Evolutionary conservation across 108 stramenopile genomes (phyloP), one percentile per base, ranked within the genome.

Genomic region (Cyclotella baltica): DNA sequence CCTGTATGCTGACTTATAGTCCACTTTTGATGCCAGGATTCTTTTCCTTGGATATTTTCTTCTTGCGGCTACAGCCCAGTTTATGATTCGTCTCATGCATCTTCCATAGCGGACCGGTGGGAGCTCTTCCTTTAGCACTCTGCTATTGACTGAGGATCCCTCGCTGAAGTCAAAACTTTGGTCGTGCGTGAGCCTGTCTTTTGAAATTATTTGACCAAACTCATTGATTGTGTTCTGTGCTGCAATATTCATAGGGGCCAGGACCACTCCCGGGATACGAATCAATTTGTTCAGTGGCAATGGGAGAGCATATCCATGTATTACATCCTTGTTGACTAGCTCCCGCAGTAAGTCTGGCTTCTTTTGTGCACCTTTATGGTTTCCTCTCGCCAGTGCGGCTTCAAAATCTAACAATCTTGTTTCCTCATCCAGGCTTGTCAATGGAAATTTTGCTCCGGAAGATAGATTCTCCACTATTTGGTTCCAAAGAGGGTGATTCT

Each of bases 281-380:
- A 18, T 8, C 8, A 56, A 18, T 56, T 20, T 25, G 55, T 56
- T 8, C 8, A 56, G 8, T 16, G 55, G 55, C 19, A 56, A n/a
- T 20, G 22, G 19, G n/a, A n/a, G n/a, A n/a, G n/a, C n/a, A n/a
- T n/a, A n/a, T n/a, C n/a, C n/a, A n/a, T n/a, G n/a, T n/a, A 9
- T 9, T 9, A 56, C 25, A 25, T 56, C 55, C 8, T 56, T 25
- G 10, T 9, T n/a, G 55, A 56, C 55, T 25, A 56, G 25, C 8
- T 56, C 8, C 55, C 19, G 9, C 55, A 56, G 19, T 20, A 56
- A 18, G n/a, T n/a, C n/a, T n/a, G n/a, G n/a, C n/a, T n/a, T n/a
- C n/a, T n/a, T n/a, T n/a, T n/a, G n/a, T n/a, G 55, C 55, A 18
- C 55, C 55, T 56, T 56, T 56, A 25, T 56, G 55, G 55, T 56